phyloP scores from a whole-genome alignment of 2,329 filamentous ascomycete species.

The Pseudopithomyces maydicus region DNA sequence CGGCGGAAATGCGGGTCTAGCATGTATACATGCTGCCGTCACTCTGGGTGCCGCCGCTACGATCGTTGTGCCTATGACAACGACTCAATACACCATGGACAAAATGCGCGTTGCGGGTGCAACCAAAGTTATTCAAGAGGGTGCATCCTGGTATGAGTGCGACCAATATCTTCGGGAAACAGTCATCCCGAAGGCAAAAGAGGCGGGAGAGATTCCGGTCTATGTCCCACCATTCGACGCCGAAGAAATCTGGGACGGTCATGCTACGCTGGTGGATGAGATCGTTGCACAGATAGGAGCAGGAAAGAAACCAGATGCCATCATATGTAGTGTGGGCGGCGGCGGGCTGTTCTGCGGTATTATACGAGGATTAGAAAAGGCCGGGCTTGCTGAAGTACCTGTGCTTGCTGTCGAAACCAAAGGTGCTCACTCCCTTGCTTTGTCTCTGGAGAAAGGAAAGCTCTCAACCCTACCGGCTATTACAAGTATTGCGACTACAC shows the following conservation, averaged over 20 bases:
- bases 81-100: constrained; percentile 68
- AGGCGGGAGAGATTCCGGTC: constrained; percentile 40
- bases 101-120: constrained; percentile 70
- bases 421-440: constrained; percentile 72
- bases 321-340: constrained; percentile 78
- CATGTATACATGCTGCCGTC: constrained; percentile 72
- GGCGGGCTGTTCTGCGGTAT: constrained; percentile 78
- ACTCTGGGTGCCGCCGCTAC: constrained; percentile 67
- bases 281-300: constrained; percentile 44
- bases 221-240: constrained; percentile 73
- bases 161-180: constrained; percentile 66
- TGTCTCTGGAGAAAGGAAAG: constrained; percentile 59
- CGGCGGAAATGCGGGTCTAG: constrained; percentile 82
- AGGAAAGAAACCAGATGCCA: constrained; percentile 60
- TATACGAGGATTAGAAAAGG: constrained; percentile 65
- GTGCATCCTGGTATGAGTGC: constrained; percentile 69
- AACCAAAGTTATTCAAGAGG: constrained; percentile 67
- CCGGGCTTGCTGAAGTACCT: constrained; percentile 12
- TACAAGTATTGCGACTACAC: constrained; percentile 72
- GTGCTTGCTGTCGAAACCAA: constrained; percentile 76
- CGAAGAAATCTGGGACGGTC: constrained; percentile 67
- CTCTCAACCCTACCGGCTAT: constrained; percentile 70
- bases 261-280: constrained; percentile 61
- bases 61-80: constrained; percentile 70
- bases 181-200: constrained; percentile 49